A percentile compares a stretch with the other conserved stretches of the same genome.
These are phyloP conservation scores for Polygonum aviculare DNA, from an alignment of 148 eudicot genomes.

Conservation along the genomic window DNA sequence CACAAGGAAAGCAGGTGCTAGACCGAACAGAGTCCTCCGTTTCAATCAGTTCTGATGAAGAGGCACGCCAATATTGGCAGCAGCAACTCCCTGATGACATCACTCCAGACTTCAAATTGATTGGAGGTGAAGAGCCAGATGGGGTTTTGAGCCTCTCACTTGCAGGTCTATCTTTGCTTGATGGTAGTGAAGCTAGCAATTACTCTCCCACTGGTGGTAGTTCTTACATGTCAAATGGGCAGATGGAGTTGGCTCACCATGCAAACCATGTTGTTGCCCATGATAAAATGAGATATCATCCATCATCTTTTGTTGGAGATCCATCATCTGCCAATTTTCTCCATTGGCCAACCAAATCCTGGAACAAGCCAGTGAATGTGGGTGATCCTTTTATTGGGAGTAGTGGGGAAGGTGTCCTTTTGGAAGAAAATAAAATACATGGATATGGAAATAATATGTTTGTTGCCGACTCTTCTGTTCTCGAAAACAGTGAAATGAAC, in stretches of 20 bases:
- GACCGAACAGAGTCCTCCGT: conserved; percentile 68
- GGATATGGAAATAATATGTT: conserved; percentile 28
- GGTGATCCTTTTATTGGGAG: conserved; percentile 39
- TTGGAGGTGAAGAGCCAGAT: conserved; percentile 46
- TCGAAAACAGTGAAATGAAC: conserved; percentile 34
- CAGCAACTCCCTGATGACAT: conserved; percentile 93
- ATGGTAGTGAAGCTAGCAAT: conserved; percentile 29
- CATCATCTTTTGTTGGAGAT: conserved; percentile 41
- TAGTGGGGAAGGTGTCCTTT: conserved; percentile 31
- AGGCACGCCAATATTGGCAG: conserved; percentile 84
- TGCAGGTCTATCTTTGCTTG: conserved; percentile 54
- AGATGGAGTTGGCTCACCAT: conserved; percentile 32
- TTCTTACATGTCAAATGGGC: conserved; percentile 39
- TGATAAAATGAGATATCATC: conserved; percentile 38
- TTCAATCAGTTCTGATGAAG: conserved; percentile 77
- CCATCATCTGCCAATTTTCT: conserved; percentile 39
- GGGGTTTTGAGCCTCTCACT: conserved; percentile 44
- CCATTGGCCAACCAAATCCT: conserved; percentile 32
- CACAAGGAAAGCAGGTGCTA: conserved; percentile 49
- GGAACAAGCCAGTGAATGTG: conserved; percentile 44
- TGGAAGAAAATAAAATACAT: conserved; percentile 28
- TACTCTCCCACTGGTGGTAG: conserved; percentile 32
- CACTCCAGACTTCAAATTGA: conserved; percentile 77
- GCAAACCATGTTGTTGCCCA: conserved; percentile 29
- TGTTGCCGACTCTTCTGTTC: conserved; percentile 28